Conservation (phyloP, 495 filamentous ascomycete species). For the Geoglossum glabrum region DNA sequence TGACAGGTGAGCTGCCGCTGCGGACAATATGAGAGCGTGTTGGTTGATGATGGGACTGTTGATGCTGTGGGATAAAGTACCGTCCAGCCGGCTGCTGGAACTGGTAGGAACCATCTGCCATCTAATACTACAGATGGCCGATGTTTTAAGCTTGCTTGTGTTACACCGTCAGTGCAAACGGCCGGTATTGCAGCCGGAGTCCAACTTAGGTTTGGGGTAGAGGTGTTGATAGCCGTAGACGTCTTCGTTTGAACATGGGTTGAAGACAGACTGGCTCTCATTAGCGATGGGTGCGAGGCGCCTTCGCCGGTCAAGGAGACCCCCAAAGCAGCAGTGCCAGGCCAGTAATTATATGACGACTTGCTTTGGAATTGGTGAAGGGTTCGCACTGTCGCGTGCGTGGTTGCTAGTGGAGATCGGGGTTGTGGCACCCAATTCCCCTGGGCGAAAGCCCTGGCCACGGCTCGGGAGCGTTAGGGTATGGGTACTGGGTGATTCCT, state of each 20-base stretch:
- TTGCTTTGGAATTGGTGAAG: not conserved
- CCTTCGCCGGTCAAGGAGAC: not conserved
- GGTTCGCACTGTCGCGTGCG: not conserved
- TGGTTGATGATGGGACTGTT: conserved; percentile 24
- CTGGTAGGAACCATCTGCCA: conserved; percentile 71
- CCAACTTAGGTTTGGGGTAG: conserved; percentile 11
- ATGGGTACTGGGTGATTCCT: not conserved
- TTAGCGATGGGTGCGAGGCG: conserved; percentile 3
- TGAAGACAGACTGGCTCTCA: conserved; percentile 8
- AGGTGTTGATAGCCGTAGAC: conserved; percentile 13
- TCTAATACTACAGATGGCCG: conserved; percentile 27
- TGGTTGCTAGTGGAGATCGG: not conserved
- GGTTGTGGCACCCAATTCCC: not conserved
- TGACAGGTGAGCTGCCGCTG: conserved; percentile 34
- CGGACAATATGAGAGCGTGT: conserved; percentile 29
- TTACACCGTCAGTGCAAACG: not conserved
- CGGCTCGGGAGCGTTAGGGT: not conserved
- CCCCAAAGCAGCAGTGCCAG: not conserved
- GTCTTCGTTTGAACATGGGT: conserved; percentile 22
- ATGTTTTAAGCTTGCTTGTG: not conserved
- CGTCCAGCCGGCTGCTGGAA: conserved; percentile 52
- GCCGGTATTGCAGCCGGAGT: conserved; percentile 2
- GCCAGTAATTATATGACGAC: not conserved
- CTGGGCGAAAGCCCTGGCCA: not conserved
- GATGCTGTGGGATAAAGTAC: conserved; percentile 40